phyloP scores from a whole-genome alignment of 495 filamentous ascomycete genomes.

The Lophiostoma macrostomum region DNA sequence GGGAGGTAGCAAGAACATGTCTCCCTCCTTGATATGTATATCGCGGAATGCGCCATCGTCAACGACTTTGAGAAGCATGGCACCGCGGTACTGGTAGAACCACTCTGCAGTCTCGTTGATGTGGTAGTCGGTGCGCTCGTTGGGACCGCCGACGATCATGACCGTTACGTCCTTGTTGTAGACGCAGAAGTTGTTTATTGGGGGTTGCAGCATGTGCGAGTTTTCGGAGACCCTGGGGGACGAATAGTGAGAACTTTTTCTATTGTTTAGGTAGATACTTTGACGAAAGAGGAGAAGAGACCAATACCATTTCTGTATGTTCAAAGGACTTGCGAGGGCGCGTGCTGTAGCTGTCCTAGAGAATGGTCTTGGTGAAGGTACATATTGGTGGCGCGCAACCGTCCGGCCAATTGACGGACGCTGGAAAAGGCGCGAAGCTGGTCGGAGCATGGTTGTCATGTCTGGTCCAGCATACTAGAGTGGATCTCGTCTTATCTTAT shows the following conservation, averaged over 20 bases:
- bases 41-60: conserved; percentile 67
- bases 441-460: conserved; percentile 14
- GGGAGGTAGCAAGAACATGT: conserved; percentile 85
- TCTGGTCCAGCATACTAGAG: neutral
- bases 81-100: conserved; percentile 94
- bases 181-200: conserved; percentile 96
- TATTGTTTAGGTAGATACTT: neutral
- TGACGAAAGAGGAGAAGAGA: conserved; percentile 11
- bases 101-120: conserved; percentile 96
- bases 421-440: neutral
- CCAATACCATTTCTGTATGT: conserved; percentile 79
- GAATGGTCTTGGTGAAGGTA: conserved; percentile 10
- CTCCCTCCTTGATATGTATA: conserved; percentile 85
- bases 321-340: conserved; percentile 56
- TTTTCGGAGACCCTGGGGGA: conserved; percentile 84
- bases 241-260: too few relatives aligned
- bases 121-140: conserved; percentile 96
- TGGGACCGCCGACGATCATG: conserved; percentile 95
- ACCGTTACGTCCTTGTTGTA: conserved; percentile 78
- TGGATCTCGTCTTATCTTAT: too few relatives aligned
- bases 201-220: conserved; percentile 87
- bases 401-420: neutral
- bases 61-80: conserved; percentile 91
- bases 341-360: conserved; percentile 5
- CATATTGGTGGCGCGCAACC: neutral